Percentiles rank a stretch among this genome's conserved stretches.
Evolutionary conservation across 768 basidiomycete species (phyloP).

Genomic region (Candolleomyces efflorescens): DNA sequence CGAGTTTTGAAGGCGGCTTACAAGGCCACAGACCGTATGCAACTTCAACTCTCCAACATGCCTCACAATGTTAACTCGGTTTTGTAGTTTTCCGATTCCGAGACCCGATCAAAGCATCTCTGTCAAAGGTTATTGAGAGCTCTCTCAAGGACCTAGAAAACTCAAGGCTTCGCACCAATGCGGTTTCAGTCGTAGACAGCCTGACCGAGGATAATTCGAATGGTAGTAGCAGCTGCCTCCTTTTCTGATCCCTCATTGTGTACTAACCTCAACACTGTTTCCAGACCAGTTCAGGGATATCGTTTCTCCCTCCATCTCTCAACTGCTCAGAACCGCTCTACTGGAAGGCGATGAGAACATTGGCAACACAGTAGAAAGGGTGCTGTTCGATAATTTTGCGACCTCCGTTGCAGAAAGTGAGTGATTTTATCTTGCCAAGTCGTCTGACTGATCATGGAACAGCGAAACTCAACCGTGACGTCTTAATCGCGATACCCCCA

Average conservation of each 20-base stretch:
- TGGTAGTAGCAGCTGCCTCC: too few species aligned
- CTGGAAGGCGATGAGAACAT: background rate
- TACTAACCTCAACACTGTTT: background rate
- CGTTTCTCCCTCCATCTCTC: background rate
- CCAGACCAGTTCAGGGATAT: background rate
- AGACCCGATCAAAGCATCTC: background rate
- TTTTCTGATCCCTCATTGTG: background rate
- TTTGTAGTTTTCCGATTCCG: background rate
- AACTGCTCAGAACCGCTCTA: background rate
- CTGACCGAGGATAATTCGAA: background rate
- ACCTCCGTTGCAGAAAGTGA: background rate
- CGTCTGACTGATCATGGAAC: background rate
- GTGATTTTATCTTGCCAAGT: background rate
- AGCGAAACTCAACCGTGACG: slow-evolving; percentile 2
- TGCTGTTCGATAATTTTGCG: background rate
- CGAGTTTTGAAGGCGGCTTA: background rate
- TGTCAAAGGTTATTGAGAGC: background rate
- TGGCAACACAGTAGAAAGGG: background rate
- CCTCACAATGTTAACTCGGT: too few species aligned
- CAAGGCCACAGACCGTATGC: background rate
- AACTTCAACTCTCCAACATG: background rate
- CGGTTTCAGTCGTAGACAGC: background rate
- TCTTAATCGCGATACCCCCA: background rate
- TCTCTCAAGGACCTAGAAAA: background rate
- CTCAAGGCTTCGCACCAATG: background rate